Base-by-base conservation (phyloP, 1,139 yeast genomes). In the Blastobotrys raffinosifermentans region DNA sequence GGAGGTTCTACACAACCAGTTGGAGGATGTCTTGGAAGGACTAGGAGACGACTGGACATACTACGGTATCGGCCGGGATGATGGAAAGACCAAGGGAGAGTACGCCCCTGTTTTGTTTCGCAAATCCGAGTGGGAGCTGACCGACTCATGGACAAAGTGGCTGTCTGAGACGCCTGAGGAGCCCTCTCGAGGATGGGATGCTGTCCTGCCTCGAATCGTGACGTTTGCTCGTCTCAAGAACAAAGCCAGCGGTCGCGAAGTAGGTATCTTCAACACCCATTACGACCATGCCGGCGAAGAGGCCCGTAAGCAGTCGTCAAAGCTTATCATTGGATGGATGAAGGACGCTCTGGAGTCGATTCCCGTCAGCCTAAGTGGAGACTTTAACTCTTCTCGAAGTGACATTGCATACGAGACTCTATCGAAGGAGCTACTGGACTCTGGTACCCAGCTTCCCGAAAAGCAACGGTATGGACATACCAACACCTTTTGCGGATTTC, bases 211-310 rank as follows among this genome's bases (percentile, higher is more conserved):
- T 8, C 59, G 80, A 35, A 70, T 74, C 18, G 67, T 64, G 19
- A 65, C 75, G 19, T 38, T 31, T 33, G 44, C 25, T 8, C 22
- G 40, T 18, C 31, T 41, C 16, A 34, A 31, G 29, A 39, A 37
- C 40, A 51, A 44, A 27, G 39, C 41, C 0, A 54, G 64, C 1
- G 59, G 61, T 32, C 51, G 54, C 35, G 38, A 39, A 2, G 40
- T 55, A 22, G 73, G 73, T 43, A 66, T 73, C 17, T 72, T 71
- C 57, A 73, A 73, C 51, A 76, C 82, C 8, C 82, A 76, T 54
- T 67, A 74, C 51, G 82, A 76, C 50, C 79, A 75, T 45, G 54
- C 59, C 30, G 82, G 82, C 1, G 59, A 47, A 2, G 46, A 44
- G 4, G 77, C 81, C 1, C 55, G 80, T 30, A 53, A 60, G 27